Conservation (phyloP, 2,329 filamentous ascomycete genomes). For the Akanthomyces muscarius region DNA sequence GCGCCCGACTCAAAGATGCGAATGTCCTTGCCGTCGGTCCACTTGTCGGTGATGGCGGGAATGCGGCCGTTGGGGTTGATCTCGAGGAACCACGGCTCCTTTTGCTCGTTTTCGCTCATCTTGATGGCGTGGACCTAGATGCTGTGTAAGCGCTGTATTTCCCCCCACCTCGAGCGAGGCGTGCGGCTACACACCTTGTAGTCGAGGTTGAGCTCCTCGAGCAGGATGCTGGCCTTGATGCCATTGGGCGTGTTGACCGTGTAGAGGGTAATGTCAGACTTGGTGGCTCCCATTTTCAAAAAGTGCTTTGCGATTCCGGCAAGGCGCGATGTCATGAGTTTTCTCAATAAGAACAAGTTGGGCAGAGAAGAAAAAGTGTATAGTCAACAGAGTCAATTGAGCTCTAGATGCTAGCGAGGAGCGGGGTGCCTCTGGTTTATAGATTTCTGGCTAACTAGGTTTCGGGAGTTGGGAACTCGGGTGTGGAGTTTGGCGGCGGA, state of each 20-base stretch:
- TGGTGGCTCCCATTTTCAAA: constrained; percentile 28
- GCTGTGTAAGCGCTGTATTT: background rate
- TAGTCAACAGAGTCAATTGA: background rate
- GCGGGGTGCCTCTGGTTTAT: constrained; percentile 1
- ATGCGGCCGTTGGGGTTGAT: constrained; percentile 95
- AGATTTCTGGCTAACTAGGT: background rate
- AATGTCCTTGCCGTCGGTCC: constrained; percentile 68
- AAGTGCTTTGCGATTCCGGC: constrained; percentile 26
- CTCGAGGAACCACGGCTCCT: constrained; percentile 79
- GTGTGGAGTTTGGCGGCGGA: background rate
- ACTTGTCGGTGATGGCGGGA: constrained; percentile 78
- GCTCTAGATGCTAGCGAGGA: background rate
- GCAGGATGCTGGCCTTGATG: constrained; percentile 80
- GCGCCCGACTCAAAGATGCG: constrained; percentile 78
- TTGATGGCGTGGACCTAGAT: constrained; percentile 56
- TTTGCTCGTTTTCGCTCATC: constrained; percentile 73
- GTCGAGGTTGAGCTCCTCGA: constrained; percentile 80
- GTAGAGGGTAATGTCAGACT: constrained; percentile 71
- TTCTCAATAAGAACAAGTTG: background rate
- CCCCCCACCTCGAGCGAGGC: too few species aligned
- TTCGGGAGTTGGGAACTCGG: too few species aligned
- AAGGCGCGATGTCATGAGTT: constrained; percentile 27
- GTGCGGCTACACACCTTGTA: constrained; percentile 57
- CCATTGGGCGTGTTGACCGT: constrained; percentile 83
- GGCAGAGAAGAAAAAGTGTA: background rate